Conservation (phyloP, 106 monocot species). For the Phalaenopsis equestris region DNA sequence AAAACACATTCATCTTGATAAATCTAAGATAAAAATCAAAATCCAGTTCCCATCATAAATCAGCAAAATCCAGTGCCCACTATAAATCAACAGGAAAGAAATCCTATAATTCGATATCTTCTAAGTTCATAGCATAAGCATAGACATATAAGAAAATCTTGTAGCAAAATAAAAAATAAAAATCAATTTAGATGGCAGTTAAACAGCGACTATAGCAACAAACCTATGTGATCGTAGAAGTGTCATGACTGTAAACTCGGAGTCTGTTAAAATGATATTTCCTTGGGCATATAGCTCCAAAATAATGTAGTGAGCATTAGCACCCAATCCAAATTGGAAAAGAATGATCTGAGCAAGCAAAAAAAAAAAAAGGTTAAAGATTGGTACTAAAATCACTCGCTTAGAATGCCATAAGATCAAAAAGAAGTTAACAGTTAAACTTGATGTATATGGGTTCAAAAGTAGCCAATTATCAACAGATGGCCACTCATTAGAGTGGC, state of each 20-base stretch:
- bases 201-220: slow-evolving; percentile 7
- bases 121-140: background rate
- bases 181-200: background rate
- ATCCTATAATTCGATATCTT: background rate
- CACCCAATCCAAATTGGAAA: slow-evolving; percentile 94
- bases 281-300: slow-evolving; percentile 86
- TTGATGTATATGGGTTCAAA: background rate
- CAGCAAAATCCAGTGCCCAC: no score
- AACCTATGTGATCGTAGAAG: slow-evolving; percentile 92
- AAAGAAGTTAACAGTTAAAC: background rate
- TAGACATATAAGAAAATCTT: background rate
- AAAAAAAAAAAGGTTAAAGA: background rate
- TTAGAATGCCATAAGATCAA: background rate
- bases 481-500: background rate
- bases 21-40: background rate
- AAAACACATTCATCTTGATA: background rate
- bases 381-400: background rate
- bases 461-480: background rate
- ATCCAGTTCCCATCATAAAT: background rate
- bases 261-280: slow-evolving; percentile 88
- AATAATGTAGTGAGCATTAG: slow-evolving; percentile 85
- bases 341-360: slow-evolving; percentile 64
- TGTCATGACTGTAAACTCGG: slow-evolving; percentile 75
- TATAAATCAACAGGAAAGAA: background rate
- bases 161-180: background rate